These are phyloP conservation scores for Populus euphratica DNA, from an alignment of 345 rosid genomes.

Conservation along the genomic window DNA sequence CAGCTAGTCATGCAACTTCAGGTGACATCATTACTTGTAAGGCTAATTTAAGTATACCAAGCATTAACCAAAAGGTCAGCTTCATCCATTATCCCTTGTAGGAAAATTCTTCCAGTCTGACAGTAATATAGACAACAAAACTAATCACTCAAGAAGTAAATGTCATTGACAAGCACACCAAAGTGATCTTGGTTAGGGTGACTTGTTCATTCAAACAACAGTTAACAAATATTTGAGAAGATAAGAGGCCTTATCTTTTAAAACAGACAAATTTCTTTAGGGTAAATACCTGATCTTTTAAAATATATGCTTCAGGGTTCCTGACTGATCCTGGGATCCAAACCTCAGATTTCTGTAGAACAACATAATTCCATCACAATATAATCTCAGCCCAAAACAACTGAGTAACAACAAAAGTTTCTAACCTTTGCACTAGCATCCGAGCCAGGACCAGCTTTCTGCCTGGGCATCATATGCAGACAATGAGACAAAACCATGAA, in stretches of 20 bases:
- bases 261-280: background rate
- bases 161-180: background rate
- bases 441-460: slow-evolving; percentile 46
- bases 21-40: background rate
- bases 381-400: background rate
- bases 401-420: slow-evolving; percentile 5
- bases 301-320: slow-evolving; percentile 74
- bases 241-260: background rate
- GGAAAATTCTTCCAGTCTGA: background rate
- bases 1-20: background rate
- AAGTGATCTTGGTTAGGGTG: background rate
- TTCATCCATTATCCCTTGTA: background rate
- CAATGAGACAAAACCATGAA: slow-evolving; percentile 75
- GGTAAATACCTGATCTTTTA: slow-evolving; percentile 80
- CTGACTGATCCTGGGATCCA: slow-evolving; percentile 72
- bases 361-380: slow-evolving; percentile 13
- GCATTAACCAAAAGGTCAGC: background rate
- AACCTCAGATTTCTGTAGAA: slow-evolving; percentile 54
- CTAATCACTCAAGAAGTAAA: background rate
- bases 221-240: background rate
- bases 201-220: background rate
- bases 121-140: background rate
- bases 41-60: background rate
- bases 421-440: slow-evolving; percentile 51
- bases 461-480: slow-evolving; percentile 95